These are phyloP conservation scores for Verruconis gallopava DNA, from an alignment of 2,329 filamentous ascomycete genomes.

Conservation along the genomic window DNA sequence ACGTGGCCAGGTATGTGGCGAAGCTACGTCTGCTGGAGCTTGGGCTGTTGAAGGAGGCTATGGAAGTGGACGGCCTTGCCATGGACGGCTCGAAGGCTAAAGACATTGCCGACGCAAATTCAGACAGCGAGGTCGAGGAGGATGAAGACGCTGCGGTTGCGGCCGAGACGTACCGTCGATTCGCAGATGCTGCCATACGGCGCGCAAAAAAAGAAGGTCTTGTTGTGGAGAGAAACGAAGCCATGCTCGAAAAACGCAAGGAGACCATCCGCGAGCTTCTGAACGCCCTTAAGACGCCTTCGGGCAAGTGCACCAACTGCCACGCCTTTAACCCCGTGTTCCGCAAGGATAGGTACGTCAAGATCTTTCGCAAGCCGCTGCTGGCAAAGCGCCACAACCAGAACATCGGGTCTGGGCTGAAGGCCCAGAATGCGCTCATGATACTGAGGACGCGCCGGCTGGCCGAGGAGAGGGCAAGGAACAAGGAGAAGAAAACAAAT, in stretches of 20 bases:
- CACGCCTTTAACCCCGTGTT: constrained; percentile 65
- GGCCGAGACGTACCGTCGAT: constrained; percentile 43
- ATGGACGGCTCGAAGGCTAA: constrained; percentile 28
- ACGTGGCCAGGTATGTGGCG: constrained; percentile 68
- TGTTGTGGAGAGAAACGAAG: constrained; percentile 60
- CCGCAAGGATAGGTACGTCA: constrained; percentile 81
- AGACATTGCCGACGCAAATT: constrained; percentile 5
- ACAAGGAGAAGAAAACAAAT: constrained; percentile 1
- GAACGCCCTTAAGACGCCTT: constrained; percentile 50
- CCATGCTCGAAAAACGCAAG: constrained; percentile 63
- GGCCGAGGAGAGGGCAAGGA: constrained; percentile 55
- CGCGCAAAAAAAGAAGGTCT: constrained; percentile 36
- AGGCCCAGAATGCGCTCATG: constrained; percentile 56
- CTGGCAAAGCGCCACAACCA: constrained; percentile 60
- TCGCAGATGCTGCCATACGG: constrained; percentile 60
- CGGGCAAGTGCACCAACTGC: constrained; percentile 57
- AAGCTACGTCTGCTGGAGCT: constrained; percentile 77
- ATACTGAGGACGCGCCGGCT: constrained; percentile 38
- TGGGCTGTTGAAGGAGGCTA: constrained; percentile 61
- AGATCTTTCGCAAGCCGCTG: constrained; percentile 81
- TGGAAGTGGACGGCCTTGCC: constrained; percentile 36
- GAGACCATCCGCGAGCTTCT: constrained; percentile 72
- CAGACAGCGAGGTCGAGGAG: constrained; percentile 16
- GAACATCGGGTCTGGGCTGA: constrained; percentile 59
- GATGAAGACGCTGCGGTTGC: constrained; percentile 16